A percentile compares a stretch with the other conserved stretches of the same genome.
Conservation (phyloP, 306 rosid genomes). For the Calophaca sinica region DNA sequence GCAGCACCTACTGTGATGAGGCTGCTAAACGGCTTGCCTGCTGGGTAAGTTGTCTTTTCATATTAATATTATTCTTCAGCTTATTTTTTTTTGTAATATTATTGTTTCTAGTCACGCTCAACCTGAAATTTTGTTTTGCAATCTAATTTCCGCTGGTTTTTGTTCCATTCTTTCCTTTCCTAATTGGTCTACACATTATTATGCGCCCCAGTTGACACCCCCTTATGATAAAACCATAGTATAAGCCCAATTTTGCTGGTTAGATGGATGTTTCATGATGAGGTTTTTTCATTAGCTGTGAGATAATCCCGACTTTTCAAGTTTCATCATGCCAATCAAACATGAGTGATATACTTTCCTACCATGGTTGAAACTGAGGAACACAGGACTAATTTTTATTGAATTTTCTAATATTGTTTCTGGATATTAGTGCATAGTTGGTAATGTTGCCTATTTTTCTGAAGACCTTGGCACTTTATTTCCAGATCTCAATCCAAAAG, state of each 20-base stretch:
- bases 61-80: not conserved
- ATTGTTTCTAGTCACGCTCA: conserved; percentile 10
- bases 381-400: not conserved
- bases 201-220: not conserved
- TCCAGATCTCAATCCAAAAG: conserved; percentile 93
- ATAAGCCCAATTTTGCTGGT: not conserved
- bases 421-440: conserved; percentile 14
- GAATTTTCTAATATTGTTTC: conserved; percentile 20
- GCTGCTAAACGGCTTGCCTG: conserved; percentile 96
- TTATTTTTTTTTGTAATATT: not conserved
- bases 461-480: conserved; percentile 30
- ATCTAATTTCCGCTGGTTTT: conserved; percentile 1
- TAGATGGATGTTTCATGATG: not conserved
- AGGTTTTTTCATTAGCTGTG: not conserved
- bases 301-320: conserved; percentile 4
- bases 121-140: conserved; percentile 4
- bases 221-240: not conserved
- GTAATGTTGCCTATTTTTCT: conserved; percentile 39
- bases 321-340: not conserved
- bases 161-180: conserved; percentile 5
- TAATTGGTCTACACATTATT: not conserved
- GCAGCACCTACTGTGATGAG: conserved; percentile 85
- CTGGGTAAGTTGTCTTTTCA: conserved; percentile 67
- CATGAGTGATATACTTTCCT: not conserved
- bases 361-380: conserved; percentile 16